These are phyloP conservation scores for Celoporthe dispersa DNA, from an alignment of 2,329 filamentous ascomycete genomes.

Conservation along the genomic window DNA sequence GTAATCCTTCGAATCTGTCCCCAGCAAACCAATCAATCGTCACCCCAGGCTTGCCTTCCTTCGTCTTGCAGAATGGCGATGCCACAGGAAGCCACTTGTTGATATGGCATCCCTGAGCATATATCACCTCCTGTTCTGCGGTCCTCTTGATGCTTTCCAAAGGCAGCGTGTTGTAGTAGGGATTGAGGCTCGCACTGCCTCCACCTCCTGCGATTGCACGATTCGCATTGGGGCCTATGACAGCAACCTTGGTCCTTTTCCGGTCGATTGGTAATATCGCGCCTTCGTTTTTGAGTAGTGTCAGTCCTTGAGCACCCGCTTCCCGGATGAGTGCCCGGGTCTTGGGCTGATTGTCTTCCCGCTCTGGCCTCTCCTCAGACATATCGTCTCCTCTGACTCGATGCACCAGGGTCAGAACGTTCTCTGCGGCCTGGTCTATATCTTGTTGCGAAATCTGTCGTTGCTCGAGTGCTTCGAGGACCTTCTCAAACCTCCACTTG, in stretches of 20 bases:
- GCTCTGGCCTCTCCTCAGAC: conserved; percentile 59
- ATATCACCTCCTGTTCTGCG: conserved; percentile 59
- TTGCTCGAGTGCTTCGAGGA: conserved; percentile 55
- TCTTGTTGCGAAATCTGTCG: conserved; percentile 52
- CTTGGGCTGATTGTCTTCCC: conserved; percentile 59
- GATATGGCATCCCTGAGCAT: conserved; percentile 66
- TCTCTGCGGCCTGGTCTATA: conserved; percentile 62
- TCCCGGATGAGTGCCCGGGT: conserved; percentile 64
- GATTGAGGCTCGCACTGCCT: conserved; percentile 69
- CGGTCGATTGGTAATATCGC: conserved; percentile 61
- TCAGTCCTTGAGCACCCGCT: conserved; percentile 65
- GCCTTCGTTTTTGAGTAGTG: conserved; percentile 66
- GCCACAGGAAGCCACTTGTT: conserved; percentile 69
- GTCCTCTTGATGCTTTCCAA: conserved; percentile 63
- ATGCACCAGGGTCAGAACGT: conserved; percentile 63
- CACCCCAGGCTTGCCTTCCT: conserved; percentile 63
- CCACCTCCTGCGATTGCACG: conserved; percentile 70
- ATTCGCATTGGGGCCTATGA: conserved; percentile 71
- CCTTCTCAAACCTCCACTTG: conserved; percentile 61
- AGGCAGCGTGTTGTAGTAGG: conserved; percentile 69
- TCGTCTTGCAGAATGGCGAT: conserved; percentile 60
- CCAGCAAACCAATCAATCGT: conserved; percentile 68
- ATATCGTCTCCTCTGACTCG: conserved; percentile 65
- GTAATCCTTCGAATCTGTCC: conserved; percentile 63
- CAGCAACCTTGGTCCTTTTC: conserved; percentile 61